These are phyloP conservation scores for Silybum marianum DNA, from an alignment of 129 eudicot species.

Conservation along the genomic window DNA sequence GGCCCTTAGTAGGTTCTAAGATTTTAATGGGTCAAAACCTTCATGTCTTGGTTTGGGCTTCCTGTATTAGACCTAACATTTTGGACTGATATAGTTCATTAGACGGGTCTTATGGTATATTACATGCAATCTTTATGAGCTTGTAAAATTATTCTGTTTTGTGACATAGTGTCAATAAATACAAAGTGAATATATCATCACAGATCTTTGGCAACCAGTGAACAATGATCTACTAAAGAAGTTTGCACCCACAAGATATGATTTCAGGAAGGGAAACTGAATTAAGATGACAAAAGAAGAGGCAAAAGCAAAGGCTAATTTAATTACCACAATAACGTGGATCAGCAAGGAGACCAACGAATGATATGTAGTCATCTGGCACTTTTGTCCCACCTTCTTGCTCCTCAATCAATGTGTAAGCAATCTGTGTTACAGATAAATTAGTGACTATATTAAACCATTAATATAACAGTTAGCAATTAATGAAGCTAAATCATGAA, in stretches of 20 bases:
- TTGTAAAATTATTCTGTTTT: not conserved
- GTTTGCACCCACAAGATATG: not conserved
- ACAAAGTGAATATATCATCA: not conserved
- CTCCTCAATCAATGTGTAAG: constrained; percentile 77
- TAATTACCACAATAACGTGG: constrained; percentile 83
- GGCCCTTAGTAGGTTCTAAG: not conserved
- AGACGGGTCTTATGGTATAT: not conserved
- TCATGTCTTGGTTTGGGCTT: not conserved
- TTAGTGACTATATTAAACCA: not conserved
- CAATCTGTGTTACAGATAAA: constrained; percentile 56
- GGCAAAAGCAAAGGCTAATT: constrained; percentile 20
- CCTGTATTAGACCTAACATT: not conserved
- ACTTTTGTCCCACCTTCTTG: constrained; percentile 77
- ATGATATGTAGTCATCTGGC: constrained; percentile 87
- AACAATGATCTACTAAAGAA: not conserved
- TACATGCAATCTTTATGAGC: not conserved
- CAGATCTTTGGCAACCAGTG: not conserved
- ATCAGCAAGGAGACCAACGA: constrained; percentile 93
- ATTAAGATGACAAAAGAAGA: constrained; percentile 8
- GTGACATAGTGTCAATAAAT: not conserved
- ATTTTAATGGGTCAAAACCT: not conserved
- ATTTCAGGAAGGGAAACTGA: not conserved
- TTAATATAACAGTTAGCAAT: not conserved
- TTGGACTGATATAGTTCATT: not conserved
- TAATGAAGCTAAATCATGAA: constrained; percentile 7